Base-by-base conservation (phyloP, 139 green algal species). In the Yamagishiella unicocca region DNA sequence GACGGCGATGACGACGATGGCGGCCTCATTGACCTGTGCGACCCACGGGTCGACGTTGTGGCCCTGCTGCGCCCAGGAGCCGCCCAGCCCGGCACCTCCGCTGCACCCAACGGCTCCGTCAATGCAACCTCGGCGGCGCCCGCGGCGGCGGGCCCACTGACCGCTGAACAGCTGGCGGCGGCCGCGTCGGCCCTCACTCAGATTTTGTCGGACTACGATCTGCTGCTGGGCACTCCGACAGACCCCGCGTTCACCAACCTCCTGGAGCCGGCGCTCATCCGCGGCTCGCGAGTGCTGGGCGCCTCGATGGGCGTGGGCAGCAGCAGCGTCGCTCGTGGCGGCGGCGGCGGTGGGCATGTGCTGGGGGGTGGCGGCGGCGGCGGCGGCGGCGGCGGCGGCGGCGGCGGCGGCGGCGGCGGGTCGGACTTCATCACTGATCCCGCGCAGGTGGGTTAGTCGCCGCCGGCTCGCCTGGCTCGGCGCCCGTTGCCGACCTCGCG, bases 241-340 rank as follows among this genome's bases (percentile, higher is more conserved):
- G 85, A 90, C 5, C 53, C 72, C 4, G 22, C 84, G n/a, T 66
- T 89, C 45, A 91, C 80, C 0, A 82, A 93, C 9, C 70, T 95
- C 19, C 85, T 95, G 40, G 93, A 95, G 76, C 93, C 92, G 5
- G 90, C 90, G 40, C 93, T 95, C 37, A 82, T 95, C 7, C 27
- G 61, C 3, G 67, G 82, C 24, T 58, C 85, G 8, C 50, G 35
- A n/a, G 55, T 84, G 21, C 24, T 66, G 10, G 67, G 87, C 31
- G 58, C 46, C 6, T 55, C 62, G 3, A 31, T 2, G 17, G 53
- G 35, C 54, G 53, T 14, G 31, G 43, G 68, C 55, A 64, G 70
- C 38, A 53, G 83, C 70, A 88, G 70, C 46, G 31, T 33, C 53
- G 35, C n/a, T 22, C 43, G n/a, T 3, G 72, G 43, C 25, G 40